Percentiles rank a stretch among this genome's conserved stretches.
phyloP scores from a whole-genome alignment of 495 filamentous ascomycete species.

The Peziza echinospora region DNA sequence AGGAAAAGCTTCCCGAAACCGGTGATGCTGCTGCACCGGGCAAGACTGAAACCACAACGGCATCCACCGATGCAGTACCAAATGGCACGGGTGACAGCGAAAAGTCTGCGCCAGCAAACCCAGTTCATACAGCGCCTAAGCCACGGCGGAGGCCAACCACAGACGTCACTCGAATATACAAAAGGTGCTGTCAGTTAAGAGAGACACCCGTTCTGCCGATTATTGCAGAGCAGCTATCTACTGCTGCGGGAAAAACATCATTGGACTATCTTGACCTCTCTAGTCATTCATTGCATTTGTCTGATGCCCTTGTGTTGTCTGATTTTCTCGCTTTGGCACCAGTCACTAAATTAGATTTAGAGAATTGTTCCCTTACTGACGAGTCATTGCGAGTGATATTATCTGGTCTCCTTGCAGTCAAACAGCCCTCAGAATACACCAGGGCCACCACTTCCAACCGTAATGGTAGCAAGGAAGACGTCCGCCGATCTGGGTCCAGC shows the following conservation, averaged over 20 bases:
- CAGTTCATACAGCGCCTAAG: constrained; percentile 22
- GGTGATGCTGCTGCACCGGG: constrained; percentile 32
- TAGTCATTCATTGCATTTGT: constrained; percentile 57
- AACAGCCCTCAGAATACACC: constrained; percentile 26
- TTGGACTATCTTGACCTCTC: constrained; percentile 65
- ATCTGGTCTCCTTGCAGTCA: constrained; percentile 65
- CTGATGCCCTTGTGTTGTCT: constrained; percentile 65
- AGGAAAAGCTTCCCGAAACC: constrained; percentile 41
- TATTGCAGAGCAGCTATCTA: constrained; percentile 56
- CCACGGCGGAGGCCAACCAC: constrained; percentile 57
- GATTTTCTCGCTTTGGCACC: constrained; percentile 91
- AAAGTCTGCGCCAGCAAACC: constrained; percentile 1
- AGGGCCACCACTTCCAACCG: neutral
- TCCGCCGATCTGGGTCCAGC: neutral
- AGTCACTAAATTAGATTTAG: constrained; percentile 60
- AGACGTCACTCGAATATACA: constrained; percentile 80
- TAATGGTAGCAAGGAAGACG: neutral
- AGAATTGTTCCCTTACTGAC: constrained; percentile 69
- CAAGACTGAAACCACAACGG: neutral
- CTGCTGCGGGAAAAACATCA: constrained; percentile 28
- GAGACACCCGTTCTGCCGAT: constrained; percentile 78
- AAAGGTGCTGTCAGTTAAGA: constrained; percentile 78
- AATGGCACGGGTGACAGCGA: neutral
- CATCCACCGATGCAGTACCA: neutral
- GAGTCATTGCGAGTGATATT: constrained; percentile 70